Conservation (phyloP, 306 rosid genomes). For the Quercus rubra region DNA sequence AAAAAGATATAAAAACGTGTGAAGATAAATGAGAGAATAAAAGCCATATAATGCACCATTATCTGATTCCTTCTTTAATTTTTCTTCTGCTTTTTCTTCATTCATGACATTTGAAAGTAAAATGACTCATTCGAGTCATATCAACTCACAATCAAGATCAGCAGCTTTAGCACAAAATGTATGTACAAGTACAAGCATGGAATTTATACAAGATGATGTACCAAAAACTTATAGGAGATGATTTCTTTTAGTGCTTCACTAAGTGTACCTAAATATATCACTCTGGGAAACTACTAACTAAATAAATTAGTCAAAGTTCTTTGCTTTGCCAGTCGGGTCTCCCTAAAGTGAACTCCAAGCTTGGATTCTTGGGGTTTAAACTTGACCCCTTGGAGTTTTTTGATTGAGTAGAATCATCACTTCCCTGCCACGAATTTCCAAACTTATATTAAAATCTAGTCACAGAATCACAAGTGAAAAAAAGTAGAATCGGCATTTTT, state of each 20-base stretch:
- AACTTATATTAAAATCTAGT: not conserved
- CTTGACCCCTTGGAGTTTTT: constrained; percentile 39
- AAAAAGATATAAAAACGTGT: not conserved
- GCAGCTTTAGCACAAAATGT: constrained; percentile 41
- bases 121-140: constrained; percentile 25
- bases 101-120: constrained; percentile 30
- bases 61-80: constrained; percentile 45
- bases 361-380: constrained; percentile 43
- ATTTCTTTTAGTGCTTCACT: constrained; percentile 13
- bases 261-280: constrained; percentile 13
- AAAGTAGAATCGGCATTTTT: not conserved
- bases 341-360: constrained; percentile 74
- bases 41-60: constrained; percentile 31
- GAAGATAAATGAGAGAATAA: constrained; percentile 25
- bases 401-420: constrained; percentile 32
- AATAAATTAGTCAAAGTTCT: constrained; percentile 32
- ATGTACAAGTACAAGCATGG: constrained; percentile 48
- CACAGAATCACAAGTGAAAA: too few species aligned
- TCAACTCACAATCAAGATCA: constrained; percentile 26
- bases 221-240: constrained; percentile 37
- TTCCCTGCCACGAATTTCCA: constrained; percentile 45
- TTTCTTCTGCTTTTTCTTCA: constrained; percentile 52
- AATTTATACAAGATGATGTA: constrained; percentile 38
- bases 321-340: constrained; percentile 45
- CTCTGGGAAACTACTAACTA: not conserved